phyloP scores from a whole-genome alignment of 352 stramenopile genomes.

The Hyaloperonospora brassicae region DNA sequence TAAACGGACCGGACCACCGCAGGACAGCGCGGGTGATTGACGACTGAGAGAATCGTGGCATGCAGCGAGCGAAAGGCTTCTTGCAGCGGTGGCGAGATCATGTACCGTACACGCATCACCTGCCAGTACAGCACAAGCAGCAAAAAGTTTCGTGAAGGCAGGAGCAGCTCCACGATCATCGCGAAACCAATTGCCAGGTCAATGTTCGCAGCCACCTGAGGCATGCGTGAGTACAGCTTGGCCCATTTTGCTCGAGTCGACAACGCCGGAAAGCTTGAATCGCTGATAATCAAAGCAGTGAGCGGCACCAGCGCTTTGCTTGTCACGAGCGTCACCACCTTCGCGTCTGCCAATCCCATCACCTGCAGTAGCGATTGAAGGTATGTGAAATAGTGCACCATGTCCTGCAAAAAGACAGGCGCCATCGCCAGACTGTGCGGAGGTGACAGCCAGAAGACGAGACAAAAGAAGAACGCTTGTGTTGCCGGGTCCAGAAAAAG shows the following conservation, averaged over 20 bases:
- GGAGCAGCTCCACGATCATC: constrained; percentile 78
- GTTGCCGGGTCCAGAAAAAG: constrained; percentile 74
- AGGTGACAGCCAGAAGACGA: constrained; percentile 78
- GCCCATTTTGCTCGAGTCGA: constrained; percentile 64
- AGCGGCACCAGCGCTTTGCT: constrained; percentile 50
- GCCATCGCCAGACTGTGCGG: constrained; percentile 73
- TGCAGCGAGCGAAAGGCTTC: constrained; percentile 75
- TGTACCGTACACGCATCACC: constrained; percentile 86
- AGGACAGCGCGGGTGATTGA: constrained; percentile 65
- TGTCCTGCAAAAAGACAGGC: constrained; percentile 71
- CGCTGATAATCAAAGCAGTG: constrained; percentile 49
- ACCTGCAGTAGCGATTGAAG: constrained; percentile 48
- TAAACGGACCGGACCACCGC: constrained; percentile 45
- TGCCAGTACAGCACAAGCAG: constrained; percentile 86
- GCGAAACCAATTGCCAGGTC: constrained; percentile 78
- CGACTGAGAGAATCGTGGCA: constrained; percentile 42
- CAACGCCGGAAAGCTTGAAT: constrained; percentile 48
- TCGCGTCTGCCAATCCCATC: constrained; percentile 33
- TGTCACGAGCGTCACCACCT: constrained; percentile 38
- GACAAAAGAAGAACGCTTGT: constrained; percentile 78
- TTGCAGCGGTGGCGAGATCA: constrained; percentile 83
- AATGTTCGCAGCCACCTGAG: constrained; percentile 65
- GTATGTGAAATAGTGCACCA: constrained; percentile 71
- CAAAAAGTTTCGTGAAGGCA: constrained; percentile 78
- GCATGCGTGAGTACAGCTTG: constrained; percentile 73